Conservation (phyloP, 1,139 yeast species). For the Wickerhamomyces sp. region DNA sequence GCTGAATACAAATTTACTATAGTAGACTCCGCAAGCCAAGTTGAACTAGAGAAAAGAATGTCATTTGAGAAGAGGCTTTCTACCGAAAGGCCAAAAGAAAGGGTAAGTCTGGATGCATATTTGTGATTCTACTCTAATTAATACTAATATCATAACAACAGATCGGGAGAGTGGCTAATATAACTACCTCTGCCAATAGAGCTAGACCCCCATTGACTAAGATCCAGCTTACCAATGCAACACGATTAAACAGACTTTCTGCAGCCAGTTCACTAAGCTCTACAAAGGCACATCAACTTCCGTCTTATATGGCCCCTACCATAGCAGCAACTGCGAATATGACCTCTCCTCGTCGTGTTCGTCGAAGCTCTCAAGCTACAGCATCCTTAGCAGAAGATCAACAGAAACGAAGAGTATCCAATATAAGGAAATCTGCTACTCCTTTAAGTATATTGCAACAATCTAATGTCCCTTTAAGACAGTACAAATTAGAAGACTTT, state of each 20-base stretch:
- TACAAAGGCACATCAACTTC: slow-evolving; percentile 10
- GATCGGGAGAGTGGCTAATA: slow-evolving; percentile 2
- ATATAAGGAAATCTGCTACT: slow-evolving; percentile 14
- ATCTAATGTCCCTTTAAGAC: slow-evolving; percentile 21
- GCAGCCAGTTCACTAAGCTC: slow-evolving; percentile 9
- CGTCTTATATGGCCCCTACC: slow-evolving; percentile 27
- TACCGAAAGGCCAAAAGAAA: not conserved
- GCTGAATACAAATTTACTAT: not conserved
- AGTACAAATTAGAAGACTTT: slow-evolving; percentile 50
- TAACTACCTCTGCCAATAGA: not conserved
- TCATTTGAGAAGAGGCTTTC: slow-evolving; percentile 3
- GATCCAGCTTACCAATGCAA: slow-evolving; percentile 11
- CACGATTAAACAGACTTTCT: slow-evolving; percentile 7
- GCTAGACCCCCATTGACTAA: slow-evolving; percentile 13
- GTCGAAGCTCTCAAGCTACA: slow-evolving; percentile 6
- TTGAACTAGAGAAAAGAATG: no score
- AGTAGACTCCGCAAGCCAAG: no score
- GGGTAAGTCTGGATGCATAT: not conserved
- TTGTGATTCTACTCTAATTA: not conserved
- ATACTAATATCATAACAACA: not conserved
- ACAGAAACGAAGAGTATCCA: slow-evolving; percentile 10
- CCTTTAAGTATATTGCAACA: slow-evolving; percentile 22
- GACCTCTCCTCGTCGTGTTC: slow-evolving; percentile 19
- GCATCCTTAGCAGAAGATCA: not conserved
- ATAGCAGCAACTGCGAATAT: slow-evolving; percentile 22